These are phyloP conservation scores for Hypoxylon subgilvum DNA, from an alignment of 495 filamentous ascomycete genomes.

Conservation along the genomic window DNA sequence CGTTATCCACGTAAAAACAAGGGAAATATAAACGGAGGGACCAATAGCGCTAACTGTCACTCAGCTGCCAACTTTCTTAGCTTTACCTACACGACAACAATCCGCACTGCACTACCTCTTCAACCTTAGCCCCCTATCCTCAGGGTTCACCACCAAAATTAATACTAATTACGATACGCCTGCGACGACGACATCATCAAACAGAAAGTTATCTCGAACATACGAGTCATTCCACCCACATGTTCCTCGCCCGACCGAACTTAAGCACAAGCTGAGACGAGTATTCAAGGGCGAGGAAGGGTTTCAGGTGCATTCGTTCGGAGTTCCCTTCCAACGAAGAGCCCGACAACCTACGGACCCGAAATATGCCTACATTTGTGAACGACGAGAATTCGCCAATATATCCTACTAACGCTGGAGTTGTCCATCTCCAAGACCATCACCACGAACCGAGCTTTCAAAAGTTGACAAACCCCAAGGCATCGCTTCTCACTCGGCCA, in stretches of 20 bases:
- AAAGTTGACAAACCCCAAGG: slow-evolving; percentile 39
- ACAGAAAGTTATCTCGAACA: slow-evolving; percentile 5
- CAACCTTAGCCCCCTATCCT: slow-evolving; percentile 25
- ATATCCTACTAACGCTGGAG: slow-evolving; percentile 48
- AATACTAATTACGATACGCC: slow-evolving; percentile 18
- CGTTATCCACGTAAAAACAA: no score
- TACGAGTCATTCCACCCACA: slow-evolving; percentile 1
- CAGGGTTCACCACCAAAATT: slow-evolving; percentile 1
- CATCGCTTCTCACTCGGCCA: slow-evolving; percentile 29
- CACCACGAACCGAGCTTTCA: slow-evolving; percentile 40
- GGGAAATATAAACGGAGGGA: no score
- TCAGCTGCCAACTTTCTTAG: slow-evolving; percentile 36
- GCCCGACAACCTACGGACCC: no score
- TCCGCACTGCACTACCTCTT: slow-evolving; percentile 25
- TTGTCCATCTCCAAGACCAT: slow-evolving; percentile 46
- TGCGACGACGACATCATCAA: slow-evolving; percentile 7
- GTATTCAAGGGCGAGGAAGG: slow-evolving; percentile 25
- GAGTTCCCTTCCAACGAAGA: slow-evolving; percentile 11
- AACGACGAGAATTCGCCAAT: slow-evolving; percentile 57
- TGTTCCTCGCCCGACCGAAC: slow-evolving; percentile 23
- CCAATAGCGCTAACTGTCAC: slow-evolving; percentile 20
- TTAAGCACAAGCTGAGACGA: slow-evolving; percentile 5
- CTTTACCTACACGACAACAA: slow-evolving; percentile 27
- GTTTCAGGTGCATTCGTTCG: slow-evolving; percentile 28
- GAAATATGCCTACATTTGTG: slow-evolving; percentile 65